Conservation (phyloP, 2,329 filamentous ascomycete genomes). For the Microdochium bolleyi region DNA sequence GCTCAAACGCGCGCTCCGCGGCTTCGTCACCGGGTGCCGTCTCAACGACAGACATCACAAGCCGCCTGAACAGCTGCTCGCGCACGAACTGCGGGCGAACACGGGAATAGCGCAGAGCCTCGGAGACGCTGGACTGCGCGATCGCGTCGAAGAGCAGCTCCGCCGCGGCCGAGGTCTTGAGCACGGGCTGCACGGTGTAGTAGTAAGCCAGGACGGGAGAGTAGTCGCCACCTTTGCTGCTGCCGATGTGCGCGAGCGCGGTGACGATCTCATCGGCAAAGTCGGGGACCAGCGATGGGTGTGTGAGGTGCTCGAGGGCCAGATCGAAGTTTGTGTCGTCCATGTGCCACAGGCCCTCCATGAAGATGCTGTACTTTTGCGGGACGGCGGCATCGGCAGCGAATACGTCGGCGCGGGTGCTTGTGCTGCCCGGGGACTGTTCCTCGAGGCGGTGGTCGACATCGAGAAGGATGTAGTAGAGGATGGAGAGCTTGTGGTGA, state of each 20-base stretch:
- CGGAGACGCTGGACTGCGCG: constrained; percentile 57
- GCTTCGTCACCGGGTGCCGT: constrained; percentile 22
- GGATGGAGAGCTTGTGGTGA: constrained; percentile 73
- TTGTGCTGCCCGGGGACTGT: constrained; percentile 32
- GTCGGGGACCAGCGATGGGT: constrained; percentile 71
- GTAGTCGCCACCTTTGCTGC: constrained; percentile 45
- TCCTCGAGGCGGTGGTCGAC: constrained; percentile 43
- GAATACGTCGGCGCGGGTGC: constrained; percentile 40
- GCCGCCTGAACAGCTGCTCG: constrained; percentile 56
- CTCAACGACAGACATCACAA: constrained; percentile 53
- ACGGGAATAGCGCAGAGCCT: constrained; percentile 68
- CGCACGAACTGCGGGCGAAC: constrained; percentile 54
- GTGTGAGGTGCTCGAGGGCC: constrained; percentile 68
- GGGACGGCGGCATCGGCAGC: constrained; percentile 59
- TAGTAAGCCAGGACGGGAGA: constrained; percentile 70
- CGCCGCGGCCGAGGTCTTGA: constrained; percentile 56
- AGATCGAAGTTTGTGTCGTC: constrained; percentile 63
- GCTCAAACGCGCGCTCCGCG: constrained; percentile 54
- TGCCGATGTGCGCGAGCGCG: constrained; percentile 54
- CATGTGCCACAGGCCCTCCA: constrained; percentile 75
- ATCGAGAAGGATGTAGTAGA: constrained; percentile 80
- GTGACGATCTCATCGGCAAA: constrained; percentile 78
- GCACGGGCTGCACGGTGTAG: constrained; percentile 63
- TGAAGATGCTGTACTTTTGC: constrained; percentile 69
- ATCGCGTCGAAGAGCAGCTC: constrained; percentile 63